These are phyloP conservation scores for Paramecium primaurelia DNA, from an alignment of 73 alveolate species.

Conservation along the genomic window DNA sequence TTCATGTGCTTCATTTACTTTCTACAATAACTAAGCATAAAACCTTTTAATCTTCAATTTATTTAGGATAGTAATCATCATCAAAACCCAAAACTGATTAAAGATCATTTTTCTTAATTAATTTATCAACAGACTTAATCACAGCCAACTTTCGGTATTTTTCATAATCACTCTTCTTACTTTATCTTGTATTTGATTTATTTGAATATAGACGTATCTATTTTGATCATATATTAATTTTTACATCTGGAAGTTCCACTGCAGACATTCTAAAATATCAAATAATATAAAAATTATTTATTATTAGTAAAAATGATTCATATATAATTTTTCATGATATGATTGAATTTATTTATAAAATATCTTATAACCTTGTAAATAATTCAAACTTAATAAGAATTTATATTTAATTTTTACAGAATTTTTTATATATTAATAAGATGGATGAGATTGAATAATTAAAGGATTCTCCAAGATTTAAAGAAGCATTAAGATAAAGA, in stretches of 20 bases:
- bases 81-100: not conserved
- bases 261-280: not conserved
- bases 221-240: not conserved
- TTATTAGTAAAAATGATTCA: not conserved
- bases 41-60: slow-evolving; percentile 37
- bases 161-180: not conserved
- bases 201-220: slow-evolving; percentile 27
- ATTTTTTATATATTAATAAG: too few relatives aligned
- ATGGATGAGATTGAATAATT: not conserved
- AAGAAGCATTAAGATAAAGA: not conserved
- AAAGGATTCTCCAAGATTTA: not conserved
- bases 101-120: not conserved
- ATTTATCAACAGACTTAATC: slow-evolving; percentile 16
- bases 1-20: slow-evolving; percentile 36
- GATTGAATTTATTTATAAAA: not conserved
- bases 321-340: not conserved
- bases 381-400: not conserved
- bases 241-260: slow-evolving; percentile 44
- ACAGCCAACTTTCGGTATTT: not conserved
- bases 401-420: not conserved
- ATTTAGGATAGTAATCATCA: slow-evolving; percentile 39
- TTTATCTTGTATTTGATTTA: not conserved
- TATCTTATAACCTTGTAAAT: not conserved
- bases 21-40: not conserved
- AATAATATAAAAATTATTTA: not conserved